phyloP scores from a whole-genome alignment of 139 green algal genomes.

The Choricystis sp. region DNA sequence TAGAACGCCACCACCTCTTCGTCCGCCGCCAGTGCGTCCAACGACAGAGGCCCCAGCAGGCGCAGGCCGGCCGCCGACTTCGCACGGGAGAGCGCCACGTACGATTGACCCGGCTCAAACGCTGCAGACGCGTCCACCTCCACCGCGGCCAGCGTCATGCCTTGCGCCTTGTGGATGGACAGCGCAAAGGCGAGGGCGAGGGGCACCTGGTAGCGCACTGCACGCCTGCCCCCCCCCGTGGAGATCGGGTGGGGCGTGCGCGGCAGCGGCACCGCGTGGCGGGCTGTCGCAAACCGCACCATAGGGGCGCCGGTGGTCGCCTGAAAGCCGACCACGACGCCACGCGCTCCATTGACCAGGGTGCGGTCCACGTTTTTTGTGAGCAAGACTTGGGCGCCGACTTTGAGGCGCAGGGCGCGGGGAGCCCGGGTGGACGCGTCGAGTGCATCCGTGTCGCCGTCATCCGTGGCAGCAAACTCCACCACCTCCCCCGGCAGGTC shows the following conservation, averaged over 20 bases:
- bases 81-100: conserved; percentile 48
- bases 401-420: conserved; percentile 22
- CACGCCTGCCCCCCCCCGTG: conserved; percentile 6
- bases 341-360: conserved; percentile 53
- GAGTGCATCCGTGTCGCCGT: conserved; percentile 10
- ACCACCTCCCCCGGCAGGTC: conserved; percentile 12
- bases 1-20: conserved; percentile 19
- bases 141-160: conserved; percentile 47
- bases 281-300: conserved; percentile 11
- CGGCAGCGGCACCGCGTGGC: background rate
- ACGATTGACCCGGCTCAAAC: conserved; percentile 54
- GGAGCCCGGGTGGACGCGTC: conserved; percentile 14
- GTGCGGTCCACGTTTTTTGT: conserved; percentile 20
- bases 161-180: conserved; percentile 53
- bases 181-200: conserved; percentile 49
- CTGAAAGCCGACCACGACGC: conserved; percentile 35
- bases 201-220: conserved; percentile 25
- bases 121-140: conserved; percentile 24
- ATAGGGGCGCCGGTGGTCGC: conserved; percentile 4
- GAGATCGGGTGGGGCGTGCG: too few relatives aligned
- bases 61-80: conserved; percentile 20
- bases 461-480: conserved; percentile 17
- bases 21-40: conserved; percentile 16
- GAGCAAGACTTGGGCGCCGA: conserved; percentile 35
- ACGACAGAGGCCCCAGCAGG: conserved; percentile 18